Conservation (phyloP, 169 alveolate genomes). For the Eimeria praecox region DNA sequence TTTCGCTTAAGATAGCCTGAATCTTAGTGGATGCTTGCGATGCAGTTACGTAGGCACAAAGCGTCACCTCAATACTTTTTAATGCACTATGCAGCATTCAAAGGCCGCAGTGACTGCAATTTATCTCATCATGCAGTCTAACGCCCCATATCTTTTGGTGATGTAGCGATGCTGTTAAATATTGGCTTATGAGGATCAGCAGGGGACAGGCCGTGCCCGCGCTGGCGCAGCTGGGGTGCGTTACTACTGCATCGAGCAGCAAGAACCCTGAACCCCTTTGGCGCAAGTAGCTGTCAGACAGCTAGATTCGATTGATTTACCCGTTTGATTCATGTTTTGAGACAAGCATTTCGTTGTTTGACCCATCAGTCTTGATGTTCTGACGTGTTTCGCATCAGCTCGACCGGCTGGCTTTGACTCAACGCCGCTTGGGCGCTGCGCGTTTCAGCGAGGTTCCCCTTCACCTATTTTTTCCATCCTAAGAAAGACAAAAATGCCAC, state of each 20-base stretch:
- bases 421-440: constrained; percentile 7
- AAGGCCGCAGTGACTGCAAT: not conserved
- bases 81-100: not conserved
- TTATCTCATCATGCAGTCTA: not conserved
- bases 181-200: not conserved
- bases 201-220: not conserved
- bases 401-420: not conserved
- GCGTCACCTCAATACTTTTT: not conserved
- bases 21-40: not conserved
- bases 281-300: not conserved
- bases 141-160: too few relatives aligned
- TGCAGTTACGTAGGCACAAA: not conserved
- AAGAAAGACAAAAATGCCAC: constrained; percentile 20
- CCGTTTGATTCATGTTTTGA: not conserved
- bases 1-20: not conserved
- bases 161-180: not conserved
- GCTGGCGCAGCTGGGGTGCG: constrained; percentile 45
- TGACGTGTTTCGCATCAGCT: not conserved
- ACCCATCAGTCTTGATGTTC: not conserved
- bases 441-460: not conserved
- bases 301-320: not conserved
- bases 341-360: not conserved
- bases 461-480: not conserved
- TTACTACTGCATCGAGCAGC: constrained; percentile 14
- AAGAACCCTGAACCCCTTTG: not conserved